These are phyloP conservation scores for Rhodomyrtus psidioides DNA, from an alignment of 441 rosid genomes.

Conservation along the genomic window DNA sequence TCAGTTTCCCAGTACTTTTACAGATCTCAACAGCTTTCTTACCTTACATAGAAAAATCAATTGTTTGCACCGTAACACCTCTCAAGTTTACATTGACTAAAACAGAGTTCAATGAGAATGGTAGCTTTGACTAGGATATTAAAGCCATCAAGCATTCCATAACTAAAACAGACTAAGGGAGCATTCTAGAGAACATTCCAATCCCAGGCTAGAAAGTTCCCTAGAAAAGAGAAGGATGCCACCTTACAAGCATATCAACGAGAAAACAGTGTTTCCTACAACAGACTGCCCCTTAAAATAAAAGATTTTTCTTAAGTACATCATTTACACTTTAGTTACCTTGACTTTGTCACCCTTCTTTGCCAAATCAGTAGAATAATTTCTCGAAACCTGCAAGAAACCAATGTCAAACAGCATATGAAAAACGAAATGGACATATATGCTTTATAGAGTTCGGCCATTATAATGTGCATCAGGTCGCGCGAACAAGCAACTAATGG, in stretches of 20 bases:
- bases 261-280: background rate
- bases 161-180: background rate
- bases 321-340: constrained; percentile 24
- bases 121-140: background rate
- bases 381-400: constrained; percentile 14
- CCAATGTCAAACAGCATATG: background rate
- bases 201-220: background rate
- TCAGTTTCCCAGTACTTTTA: background rate
- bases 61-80: background rate
- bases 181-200: background rate
- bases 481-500: background rate
- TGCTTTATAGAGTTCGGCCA: constrained; percentile 25
- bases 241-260: background rate
- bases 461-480: background rate
- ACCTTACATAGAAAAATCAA: background rate
- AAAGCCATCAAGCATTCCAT: background rate
- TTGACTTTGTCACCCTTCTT: constrained; percentile 42
- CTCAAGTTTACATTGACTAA: background rate
- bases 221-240: background rate
- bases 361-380: constrained; percentile 38
- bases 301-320: background rate
- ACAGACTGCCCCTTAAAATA: too few species aligned
- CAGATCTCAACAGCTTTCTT: background rate
- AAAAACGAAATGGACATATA: background rate
- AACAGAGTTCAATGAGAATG: background rate